phyloP scores from a whole-genome alignment of 2,329 filamentous ascomycete species.

The Microsporum canis region DNA sequence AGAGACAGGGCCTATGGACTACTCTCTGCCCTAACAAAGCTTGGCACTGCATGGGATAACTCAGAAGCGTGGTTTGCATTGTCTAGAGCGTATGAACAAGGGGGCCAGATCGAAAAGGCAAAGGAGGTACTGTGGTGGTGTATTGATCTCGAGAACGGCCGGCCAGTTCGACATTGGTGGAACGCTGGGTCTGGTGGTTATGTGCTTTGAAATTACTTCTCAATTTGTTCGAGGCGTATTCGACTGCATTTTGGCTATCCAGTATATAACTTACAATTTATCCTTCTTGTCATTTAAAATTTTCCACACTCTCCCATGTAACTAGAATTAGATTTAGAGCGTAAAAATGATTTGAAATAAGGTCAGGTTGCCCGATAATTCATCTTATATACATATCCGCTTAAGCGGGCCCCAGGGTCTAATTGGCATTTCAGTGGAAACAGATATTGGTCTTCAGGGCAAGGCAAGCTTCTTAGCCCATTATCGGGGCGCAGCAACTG shows the following conservation, averaged over 20 bases:
- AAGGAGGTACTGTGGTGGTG: slow-evolving; percentile 97
- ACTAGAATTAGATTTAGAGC: background rate
- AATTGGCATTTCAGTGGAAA: background rate
- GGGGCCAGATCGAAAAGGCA: slow-evolving; percentile 72
- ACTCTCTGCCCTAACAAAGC: slow-evolving; percentile 69
- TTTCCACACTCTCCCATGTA: background rate
- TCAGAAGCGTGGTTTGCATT: slow-evolving; percentile 89
- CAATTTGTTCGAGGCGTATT: background rate
- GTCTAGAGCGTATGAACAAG: slow-evolving; percentile 76
- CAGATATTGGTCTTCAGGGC: background rate
- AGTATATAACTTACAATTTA: slow-evolving; percentile 1
- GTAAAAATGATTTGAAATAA: background rate
- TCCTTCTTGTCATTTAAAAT: background rate
- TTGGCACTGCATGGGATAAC: slow-evolving; percentile 79
- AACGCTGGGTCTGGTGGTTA: slow-evolving; percentile 57
- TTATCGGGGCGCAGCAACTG: slow-evolving; percentile 24
- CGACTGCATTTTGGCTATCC: background rate
- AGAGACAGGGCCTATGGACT: slow-evolving; percentile 81
- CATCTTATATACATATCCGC: slow-evolving; percentile 1
- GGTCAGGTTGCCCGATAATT: background rate
- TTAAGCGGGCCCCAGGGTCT: background rate
- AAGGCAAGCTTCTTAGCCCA: background rate
- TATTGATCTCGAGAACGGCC: slow-evolving; percentile 81
- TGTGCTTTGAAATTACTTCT: slow-evolving; percentile 38
- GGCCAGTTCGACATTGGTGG: slow-evolving; percentile 67